Base-by-base conservation (phyloP, 2,329 filamentous ascomycete genomes). In the Colletotrichum scovillei region DNA sequence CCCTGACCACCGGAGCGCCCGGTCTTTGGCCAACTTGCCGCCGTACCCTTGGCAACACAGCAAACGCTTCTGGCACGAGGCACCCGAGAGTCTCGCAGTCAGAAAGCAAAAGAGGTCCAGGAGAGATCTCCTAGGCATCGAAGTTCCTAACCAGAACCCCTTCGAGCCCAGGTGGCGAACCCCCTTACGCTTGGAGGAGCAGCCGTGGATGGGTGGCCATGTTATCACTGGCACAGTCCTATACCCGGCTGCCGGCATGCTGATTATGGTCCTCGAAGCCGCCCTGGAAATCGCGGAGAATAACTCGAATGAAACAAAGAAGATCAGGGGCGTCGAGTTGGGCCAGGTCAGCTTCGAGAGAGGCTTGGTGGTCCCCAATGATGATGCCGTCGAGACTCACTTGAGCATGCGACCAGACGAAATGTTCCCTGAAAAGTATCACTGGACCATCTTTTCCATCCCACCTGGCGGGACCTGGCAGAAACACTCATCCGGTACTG, bases 201-300 rank as follows among this genome's bases (percentile, higher is more conserved):
- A 83, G 28, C 82, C 87, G n/a, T 88, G 87, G 69, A 81, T 85
- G 26, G 77, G 84, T 68, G 84, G 87, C 74, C 87, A 87, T 77
- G 76, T 78, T 22, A 84, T 87, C 76, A 81, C 85, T 67, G 85
- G 80, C 75, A 79, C 84, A 55, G 81, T 82, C 70, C 83, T 85
- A 74, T 83, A 82, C 69, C 81, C 84, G 65, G 81, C 79, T 16
- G 78, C 80, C 12, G 83, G 81, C 55, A 76, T 77, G 28, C 77
- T 80, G 1, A 79, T 81, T 24, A 78, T 83, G 71, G 71, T 64
- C 12, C 63, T 73, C 22, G 75, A 76, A 38, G 75, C 69, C 5
- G 38, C 69, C 1, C 68, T 69, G 52, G 56, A 55, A 11, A 30
- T 30, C 2, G 30, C 35, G 32, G 53, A 52, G 4, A 52, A n/a